A percentile compares a stretch with the other conserved stretches of the same genome.
These are phyloP conservation scores for Pilobolus umbonatus DNA, from an alignment of 192 early-diverging fungal genomes.

Conservation along the genomic window DNA sequence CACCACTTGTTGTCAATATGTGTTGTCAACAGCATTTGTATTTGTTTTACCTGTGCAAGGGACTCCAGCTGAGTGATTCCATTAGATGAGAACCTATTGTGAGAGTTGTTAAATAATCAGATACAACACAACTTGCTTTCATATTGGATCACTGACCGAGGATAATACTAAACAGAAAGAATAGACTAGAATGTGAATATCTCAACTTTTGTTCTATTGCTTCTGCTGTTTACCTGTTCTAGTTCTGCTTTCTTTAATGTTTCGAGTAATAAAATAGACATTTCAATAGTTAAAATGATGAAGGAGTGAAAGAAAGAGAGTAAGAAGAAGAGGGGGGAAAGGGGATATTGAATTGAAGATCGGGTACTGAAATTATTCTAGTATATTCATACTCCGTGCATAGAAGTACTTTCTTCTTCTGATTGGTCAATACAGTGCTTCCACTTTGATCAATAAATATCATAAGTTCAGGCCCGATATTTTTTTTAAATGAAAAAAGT, in stretches of 20 bases:
- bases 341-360: no score
- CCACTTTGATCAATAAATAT: no score
- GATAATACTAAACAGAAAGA: slow-evolving; percentile 42
- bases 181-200: slow-evolving; percentile 7
- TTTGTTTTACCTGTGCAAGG: slow-evolving; percentile 46
- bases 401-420: no score
- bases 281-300: slow-evolving; percentile 1
- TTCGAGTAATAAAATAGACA: slow-evolving; percentile 51
- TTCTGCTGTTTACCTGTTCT: slow-evolving; percentile 38
- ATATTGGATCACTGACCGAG: slow-evolving; percentile 34
- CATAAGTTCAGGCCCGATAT: no score
- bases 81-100: slow-evolving; percentile 49
- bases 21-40: not conserved
- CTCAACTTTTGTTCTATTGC: no score
- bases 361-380: no score
- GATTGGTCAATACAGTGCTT: no score
- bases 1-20: slow-evolving; percentile 6
- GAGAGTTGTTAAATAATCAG: not conserved
- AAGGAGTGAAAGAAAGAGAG: not conserved
- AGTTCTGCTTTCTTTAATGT: slow-evolving; percentile 62
- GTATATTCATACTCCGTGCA: no score
- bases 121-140: not conserved
- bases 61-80: slow-evolving; percentile 58
- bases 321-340: not conserved
- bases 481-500: no score